Conservation (phyloP, 1,284 basidiomycete species). For the Peniophora sp. region DNA sequence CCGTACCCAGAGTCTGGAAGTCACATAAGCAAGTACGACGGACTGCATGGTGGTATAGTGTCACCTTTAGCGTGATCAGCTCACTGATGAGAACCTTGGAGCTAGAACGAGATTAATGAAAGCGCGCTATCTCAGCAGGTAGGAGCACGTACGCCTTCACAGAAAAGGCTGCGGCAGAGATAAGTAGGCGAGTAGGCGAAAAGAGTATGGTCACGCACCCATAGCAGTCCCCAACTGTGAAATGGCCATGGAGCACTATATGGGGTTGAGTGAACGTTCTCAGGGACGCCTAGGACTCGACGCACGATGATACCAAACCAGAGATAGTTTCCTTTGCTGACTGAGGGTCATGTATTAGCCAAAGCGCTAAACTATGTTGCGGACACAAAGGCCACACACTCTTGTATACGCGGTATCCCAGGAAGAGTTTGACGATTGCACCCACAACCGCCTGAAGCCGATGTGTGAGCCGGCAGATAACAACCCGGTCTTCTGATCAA, state of each 20-base stretch:
- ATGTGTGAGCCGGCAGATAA: no score
- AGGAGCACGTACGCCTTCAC: background rate
- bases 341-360: background rate
- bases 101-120: background rate
- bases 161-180: background rate
- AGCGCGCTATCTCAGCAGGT: background rate
- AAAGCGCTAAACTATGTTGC: background rate
- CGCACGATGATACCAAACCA: background rate
- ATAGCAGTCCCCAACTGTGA: background rate
- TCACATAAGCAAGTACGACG: background rate
- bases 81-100: background rate
- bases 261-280: background rate
- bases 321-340: constrained; percentile 1
- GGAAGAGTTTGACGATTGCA: background rate
- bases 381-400: background rate
- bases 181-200: background rate
- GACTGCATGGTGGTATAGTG: background rate
- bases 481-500: background rate
- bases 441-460: background rate
- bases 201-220: background rate
- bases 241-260: background rate
- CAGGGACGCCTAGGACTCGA: background rate
- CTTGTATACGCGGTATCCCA: background rate
- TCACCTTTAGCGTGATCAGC: background rate
- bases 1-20: background rate